Conservation (phyloP, 140 eudicot species). For the Bidens hawaiensis region DNA sequence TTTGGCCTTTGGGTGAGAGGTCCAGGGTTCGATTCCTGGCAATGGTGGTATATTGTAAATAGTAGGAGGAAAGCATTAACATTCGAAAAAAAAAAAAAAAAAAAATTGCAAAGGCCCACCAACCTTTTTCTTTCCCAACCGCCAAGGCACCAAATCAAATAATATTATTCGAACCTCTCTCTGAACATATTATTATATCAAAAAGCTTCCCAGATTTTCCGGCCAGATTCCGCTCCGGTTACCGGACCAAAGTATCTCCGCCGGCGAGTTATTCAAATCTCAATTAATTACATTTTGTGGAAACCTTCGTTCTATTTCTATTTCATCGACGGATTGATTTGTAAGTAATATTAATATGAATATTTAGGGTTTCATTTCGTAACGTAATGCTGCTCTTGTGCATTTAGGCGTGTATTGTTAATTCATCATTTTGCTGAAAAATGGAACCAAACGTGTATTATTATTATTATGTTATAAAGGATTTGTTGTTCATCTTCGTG, state of each 20-base stretch:
- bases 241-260: neutral
- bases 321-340: neutral
- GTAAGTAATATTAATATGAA: slow-evolving; percentile 9
- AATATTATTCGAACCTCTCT: slow-evolving; percentile 8
- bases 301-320: neutral
- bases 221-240: neutral
- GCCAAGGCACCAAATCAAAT: slow-evolving; percentile 26
- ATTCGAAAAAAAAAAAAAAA: no score
- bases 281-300: neutral
- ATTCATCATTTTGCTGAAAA: neutral
- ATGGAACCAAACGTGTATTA: neutral
- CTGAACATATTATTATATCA: neutral
- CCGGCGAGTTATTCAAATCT: neutral
- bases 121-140: slow-evolving; percentile 26
- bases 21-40: no score
- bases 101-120: slow-evolving; percentile 32
- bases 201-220: neutral
- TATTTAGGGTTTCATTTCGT: slow-evolving; percentile 3
- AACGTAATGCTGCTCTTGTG: slow-evolving; percentile 3
- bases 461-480: slow-evolving; percentile 10
- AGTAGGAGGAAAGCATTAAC: no score
- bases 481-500: slow-evolving; percentile 3
- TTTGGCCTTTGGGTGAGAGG: no score
- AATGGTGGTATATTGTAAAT: no score
- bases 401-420: neutral